Evolutionary conservation across 164 flowering plant genomes (phyloP).

Genomic region (Vitis vinifera): DNA sequence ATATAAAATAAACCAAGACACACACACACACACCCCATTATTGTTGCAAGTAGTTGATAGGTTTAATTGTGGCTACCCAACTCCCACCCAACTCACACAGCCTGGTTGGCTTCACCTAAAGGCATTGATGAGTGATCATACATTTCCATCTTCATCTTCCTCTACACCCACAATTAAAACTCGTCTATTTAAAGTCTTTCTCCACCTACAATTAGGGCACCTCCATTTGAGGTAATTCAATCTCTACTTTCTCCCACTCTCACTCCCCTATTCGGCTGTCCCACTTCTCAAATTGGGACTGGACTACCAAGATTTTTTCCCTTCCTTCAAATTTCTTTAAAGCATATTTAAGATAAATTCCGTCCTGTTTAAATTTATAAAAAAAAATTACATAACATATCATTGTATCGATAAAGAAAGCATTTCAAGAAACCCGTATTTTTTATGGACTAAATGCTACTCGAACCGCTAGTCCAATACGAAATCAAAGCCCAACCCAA

Average conservation of each 20-base stretch:
- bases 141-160: not conserved
- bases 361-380: accelerated
- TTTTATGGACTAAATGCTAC: no score
- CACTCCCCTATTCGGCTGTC: not conserved
- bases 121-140: slow-evolving; percentile 30
- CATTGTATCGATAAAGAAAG: no score
- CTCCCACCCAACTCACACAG: slow-evolving; percentile 37
- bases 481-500: no score
- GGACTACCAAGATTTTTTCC: slow-evolving; percentile 4
- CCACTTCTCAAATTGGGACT: slow-evolving; percentile 2
- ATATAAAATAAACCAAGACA: not conserved
- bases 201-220: not conserved
- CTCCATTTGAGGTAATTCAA: slow-evolving; percentile 4
- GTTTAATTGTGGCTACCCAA: slow-evolving; percentile 29
- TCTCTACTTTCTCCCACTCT: not conserved
- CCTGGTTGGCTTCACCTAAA: slow-evolving; percentile 26
- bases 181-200: slow-evolving; percentile 9
- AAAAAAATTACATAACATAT: no score
- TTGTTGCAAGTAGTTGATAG: slow-evolving; percentile 13
- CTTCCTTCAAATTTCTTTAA: no score
- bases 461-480: no score
- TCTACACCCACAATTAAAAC: slow-evolving; percentile 20
- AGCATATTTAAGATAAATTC: no score
- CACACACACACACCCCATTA: not conserved
- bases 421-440: no score